These are phyloP conservation scores for Rhododendron kiyosumense DNA, from an alignment of 148 eudicot genomes.

Conservation along the genomic window DNA sequence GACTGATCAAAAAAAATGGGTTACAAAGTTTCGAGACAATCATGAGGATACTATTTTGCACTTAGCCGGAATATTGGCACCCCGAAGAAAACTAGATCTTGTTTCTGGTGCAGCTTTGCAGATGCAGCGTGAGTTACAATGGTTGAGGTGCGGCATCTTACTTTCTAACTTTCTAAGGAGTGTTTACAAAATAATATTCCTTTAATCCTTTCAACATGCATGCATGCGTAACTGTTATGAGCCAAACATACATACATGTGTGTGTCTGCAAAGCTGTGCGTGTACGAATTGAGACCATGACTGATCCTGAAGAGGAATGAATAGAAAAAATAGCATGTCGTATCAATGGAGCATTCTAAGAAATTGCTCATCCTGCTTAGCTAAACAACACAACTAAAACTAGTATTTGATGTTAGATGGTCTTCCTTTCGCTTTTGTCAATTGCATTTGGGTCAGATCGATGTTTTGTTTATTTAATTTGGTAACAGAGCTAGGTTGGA, in stretches of 20 bases:
- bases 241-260: neutral
- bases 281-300: too few relatives aligned
- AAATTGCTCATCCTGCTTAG: neutral
- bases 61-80: neutral
- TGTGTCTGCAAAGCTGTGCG: too few relatives aligned
- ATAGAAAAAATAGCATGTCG: too few relatives aligned
- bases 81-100: neutral
- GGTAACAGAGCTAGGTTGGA: neutral
- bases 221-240: neutral
- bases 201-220: neutral
- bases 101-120: neutral
- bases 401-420: neutral
- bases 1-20: too few relatives aligned
- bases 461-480: too few relatives aligned
- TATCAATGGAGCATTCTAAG: too few relatives aligned
- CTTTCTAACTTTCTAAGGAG: neutral
- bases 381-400: neutral
- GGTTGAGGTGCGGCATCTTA: neutral
- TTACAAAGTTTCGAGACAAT: neutral
- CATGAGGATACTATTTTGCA: neutral
- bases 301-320: too few relatives aligned
- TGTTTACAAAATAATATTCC: too few relatives aligned
- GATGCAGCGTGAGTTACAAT: constrained; percentile 2
- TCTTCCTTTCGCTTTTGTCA: neutral
- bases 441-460: neutral